Base-by-base conservation (phyloP, 805 yeast genomes). In the Huiozyma naganishii region DNA sequence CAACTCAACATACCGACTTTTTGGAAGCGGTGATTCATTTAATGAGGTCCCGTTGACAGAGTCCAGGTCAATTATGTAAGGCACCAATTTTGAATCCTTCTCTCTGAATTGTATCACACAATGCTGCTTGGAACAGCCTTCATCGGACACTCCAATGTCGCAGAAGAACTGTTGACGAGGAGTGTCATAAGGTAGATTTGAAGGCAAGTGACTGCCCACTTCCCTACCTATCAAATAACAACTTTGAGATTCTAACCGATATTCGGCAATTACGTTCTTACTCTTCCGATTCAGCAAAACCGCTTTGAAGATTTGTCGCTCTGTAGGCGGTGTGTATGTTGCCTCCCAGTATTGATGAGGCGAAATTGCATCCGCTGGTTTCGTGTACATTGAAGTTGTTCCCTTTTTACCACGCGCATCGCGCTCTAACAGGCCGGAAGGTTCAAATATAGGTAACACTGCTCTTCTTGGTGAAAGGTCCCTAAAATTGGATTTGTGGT, bases 1-100 rank as follows among this genome's bases (percentile, higher is more conserved):
- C 32, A 73, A 50, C 49, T 72, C 73, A 9, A 73, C 59, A 48
- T 64, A 73, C 36, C 73, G 55, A 9, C 68, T 57, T 1, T 60
- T 45, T 8, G 74, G 73, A 1, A 73, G 48, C 29, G 50, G 58
- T 9, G 58, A 57, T 5, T 63, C 70, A 50, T 73, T 73, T 36
- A 73, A 46, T 6, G 52, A 48, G 1, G 78, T 73, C 0, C 76
- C 76, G 52, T 73, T 69, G 6, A 73, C 64, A 0, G 76, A 69
- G 23, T 70, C 71, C 32, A 73, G 52, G 47, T 73, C 77, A 35
- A 71, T 68, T 7, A 73, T 44, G 46, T 70, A 73, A 6, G 69
- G 68, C n/a, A 52, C 52, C 27, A 59, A 42, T 17, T 42, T 28
- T 17, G 41, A 50, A 5, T 49, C 41, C 10, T 49, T 48, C n/a